Evolutionary conservation across 495 filamentous ascomycete species (phyloP), one percentile per base, ranked within the genome.

Genomic region (Peziza echinospora): DNA sequence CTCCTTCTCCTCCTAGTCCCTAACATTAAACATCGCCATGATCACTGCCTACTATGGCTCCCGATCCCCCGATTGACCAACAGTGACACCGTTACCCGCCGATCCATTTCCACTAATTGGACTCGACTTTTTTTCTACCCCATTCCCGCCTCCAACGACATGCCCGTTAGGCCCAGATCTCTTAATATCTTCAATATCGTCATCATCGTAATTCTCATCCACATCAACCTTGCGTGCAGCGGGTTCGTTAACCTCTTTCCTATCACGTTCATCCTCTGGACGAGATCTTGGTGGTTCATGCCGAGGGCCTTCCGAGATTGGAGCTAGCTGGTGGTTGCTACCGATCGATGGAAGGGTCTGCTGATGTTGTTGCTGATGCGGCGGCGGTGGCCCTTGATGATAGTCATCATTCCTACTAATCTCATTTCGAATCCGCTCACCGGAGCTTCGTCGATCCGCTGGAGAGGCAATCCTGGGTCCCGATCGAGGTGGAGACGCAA

Each of bases 181-280:
- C 63, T 92, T 85, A 43, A 92, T 78, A 51, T 92, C 86, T 46
- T 79, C 80, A 13, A 64, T 75, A 24, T 82, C 84, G 52, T 91
- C 85, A 61, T 93, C 87, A 53, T 77, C 72, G 51, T 97, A 93
- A 50, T 93, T 77, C 61, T 97, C 87, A 58, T 97, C 89, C 39
- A 96, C 80, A 21, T 96, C 89, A 77, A 97, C 91, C 61, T 93
- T 89, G 7, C 89, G 73, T 26, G 82, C 80, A 5, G 89, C 82
- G 10, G 85, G 72, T 64, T 97, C 89, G 41, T 75, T 72, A 21
- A 68, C 62, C n/a, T 72, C 64, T 42, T 66, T 65, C 19, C 68
- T 66, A 3, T 37, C 30, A 37, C 30, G 30, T 52, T 78, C 75
- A n/a, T 69, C 65, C 24, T 68, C 66, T 37, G 52, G 56, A 40